These are phyloP conservation scores for Salvia sclarea DNA, from an alignment of 305 asterid genomes.

Conservation along the genomic window DNA sequence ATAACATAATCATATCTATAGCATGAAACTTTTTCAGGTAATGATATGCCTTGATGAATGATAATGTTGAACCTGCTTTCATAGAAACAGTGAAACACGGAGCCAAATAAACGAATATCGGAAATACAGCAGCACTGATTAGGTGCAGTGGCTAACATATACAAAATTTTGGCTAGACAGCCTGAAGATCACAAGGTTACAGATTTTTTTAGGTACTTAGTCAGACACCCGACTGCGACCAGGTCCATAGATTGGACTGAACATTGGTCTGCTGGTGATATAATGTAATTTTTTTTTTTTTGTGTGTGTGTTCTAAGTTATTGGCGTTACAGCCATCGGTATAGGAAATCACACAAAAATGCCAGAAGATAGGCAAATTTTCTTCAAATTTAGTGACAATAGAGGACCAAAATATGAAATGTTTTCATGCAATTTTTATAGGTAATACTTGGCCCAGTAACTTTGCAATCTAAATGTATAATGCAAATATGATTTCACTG, in stretches of 20 bases:
- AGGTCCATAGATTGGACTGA: no score
- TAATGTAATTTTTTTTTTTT: no score
- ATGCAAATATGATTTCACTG: background rate
- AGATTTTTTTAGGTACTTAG: background rate
- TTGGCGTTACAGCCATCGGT: background rate
- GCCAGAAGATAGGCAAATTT: background rate
- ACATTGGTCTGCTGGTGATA: no score
- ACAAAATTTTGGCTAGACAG: background rate
- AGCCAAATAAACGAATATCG: background rate
- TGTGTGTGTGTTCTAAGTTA: no score
- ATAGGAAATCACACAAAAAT: background rate
- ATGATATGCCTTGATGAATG: background rate
- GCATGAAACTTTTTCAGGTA: conserved; percentile 1
- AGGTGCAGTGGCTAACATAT: background rate
- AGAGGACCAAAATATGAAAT: conserved; percentile 1
- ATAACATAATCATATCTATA: background rate
- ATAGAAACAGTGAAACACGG: background rate
- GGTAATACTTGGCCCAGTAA: background rate
- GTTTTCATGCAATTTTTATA: background rate
- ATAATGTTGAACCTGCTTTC: background rate
- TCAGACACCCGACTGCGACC: no score
- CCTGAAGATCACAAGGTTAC: no score
- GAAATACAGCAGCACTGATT: background rate
- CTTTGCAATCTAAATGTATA: background rate
- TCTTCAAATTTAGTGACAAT: background rate